A percentile compares a stretch with the other conserved stretches of the same genome.
These are phyloP conservation scores for Aphanomyces stellatus DNA, from an alignment of 352 stramenopile species.

Conservation along the genomic window DNA sequence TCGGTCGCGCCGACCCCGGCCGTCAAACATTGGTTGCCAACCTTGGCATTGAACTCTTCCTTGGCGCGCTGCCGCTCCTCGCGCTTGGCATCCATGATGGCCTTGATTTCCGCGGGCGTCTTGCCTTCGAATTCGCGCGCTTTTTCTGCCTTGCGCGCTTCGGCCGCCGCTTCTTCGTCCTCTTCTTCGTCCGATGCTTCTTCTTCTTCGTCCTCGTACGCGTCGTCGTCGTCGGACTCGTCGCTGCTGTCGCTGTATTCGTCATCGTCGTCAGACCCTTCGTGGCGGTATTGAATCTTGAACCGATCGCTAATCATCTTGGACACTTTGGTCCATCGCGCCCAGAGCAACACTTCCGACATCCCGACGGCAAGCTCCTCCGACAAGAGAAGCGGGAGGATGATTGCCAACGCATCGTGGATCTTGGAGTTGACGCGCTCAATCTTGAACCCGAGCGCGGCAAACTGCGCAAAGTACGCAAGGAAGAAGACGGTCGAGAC, in stretches of 20 bases:
- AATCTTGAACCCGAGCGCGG: not conserved
- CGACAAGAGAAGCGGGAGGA: not conserved
- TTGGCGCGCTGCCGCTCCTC: not conserved
- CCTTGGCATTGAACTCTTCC: not conserved
- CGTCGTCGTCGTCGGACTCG: not conserved
- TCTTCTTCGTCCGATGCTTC: not conserved
- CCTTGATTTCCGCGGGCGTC: not conserved
- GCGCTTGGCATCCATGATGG: not conserved
- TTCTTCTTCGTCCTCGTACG: not conserved
- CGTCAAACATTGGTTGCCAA: not conserved
- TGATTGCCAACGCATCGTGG: not conserved
- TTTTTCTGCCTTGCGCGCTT: not conserved
- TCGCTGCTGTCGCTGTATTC: not conserved
- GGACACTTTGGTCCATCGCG: not conserved
- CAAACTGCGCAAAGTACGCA: not conserved
- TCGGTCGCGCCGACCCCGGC: not conserved
- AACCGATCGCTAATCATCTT: not conserved
- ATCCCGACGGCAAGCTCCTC: not conserved
- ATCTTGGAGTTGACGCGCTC: not conserved
- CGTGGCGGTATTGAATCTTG: not conserved
- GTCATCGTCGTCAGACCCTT: not conserved
- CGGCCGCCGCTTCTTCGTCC: not conserved
- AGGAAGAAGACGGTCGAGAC: not conserved
- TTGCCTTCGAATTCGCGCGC: not conserved
- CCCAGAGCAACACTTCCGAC: not conserved